phyloP scores from a whole-genome alignment of 225 moss, liverwort and hornwort species.

The Asterella californica region DNA sequence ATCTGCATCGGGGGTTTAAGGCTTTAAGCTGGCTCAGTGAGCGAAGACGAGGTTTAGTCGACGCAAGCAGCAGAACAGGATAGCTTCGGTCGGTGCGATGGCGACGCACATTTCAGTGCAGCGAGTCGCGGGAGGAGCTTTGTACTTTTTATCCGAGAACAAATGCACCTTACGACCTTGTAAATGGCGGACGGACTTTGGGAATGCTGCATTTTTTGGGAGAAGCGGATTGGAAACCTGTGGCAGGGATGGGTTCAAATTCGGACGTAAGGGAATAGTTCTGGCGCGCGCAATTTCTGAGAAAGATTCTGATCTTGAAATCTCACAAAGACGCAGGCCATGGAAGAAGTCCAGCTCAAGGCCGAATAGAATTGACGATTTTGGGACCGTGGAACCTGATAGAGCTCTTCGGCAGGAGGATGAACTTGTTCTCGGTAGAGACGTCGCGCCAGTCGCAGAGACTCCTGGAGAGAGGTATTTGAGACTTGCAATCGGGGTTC shows the following conservation, averaged over 20 bases:
- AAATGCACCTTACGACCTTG: background rate
- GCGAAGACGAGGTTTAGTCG: too few relatives aligned
- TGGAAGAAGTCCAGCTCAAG: conserved; percentile 1
- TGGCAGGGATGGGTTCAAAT: background rate
- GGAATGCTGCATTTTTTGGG: background rate
- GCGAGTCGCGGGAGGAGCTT: background rate
- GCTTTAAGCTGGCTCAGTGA: too few relatives aligned
- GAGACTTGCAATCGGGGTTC: conserved; percentile 21
- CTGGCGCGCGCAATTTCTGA: background rate
- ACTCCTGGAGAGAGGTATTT: conserved; percentile 38
- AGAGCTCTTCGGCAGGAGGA: background rate
- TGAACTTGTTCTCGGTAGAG: background rate
- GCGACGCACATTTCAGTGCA: conserved; percentile 9
- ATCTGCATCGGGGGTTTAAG: too few relatives aligned
- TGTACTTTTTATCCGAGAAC: background rate
- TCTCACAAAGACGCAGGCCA: background rate
- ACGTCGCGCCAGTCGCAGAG: conserved; percentile 22
- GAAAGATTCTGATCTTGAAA: conserved; percentile 10
- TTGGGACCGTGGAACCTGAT: conserved; percentile 13
- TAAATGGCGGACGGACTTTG: background rate
- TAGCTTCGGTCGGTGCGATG: too few relatives aligned
- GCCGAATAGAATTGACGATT: conserved; percentile 3
- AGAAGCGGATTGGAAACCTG: too few relatives aligned
- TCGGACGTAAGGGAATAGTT: background rate
- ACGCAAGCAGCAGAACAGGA: too few relatives aligned